These are phyloP conservation scores for Aspergillus fumigatiaffinis DNA, from an alignment of 2,329 filamentous ascomycete species.

Conservation along the genomic window DNA sequence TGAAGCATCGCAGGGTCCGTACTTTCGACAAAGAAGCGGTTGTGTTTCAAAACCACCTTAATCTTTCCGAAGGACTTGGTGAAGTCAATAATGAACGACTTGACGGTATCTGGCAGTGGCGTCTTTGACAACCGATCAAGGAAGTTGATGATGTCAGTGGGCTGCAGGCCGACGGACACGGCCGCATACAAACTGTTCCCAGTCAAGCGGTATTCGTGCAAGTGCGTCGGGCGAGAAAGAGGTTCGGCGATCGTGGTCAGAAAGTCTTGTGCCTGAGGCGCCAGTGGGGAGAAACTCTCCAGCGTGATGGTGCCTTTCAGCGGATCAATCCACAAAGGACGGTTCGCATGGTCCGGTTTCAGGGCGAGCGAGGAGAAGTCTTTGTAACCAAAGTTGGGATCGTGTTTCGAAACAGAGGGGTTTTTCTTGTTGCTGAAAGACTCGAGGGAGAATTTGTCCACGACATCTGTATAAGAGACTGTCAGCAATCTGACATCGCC, in stretches of 20 bases:
- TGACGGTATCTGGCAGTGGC: constrained; percentile 74
- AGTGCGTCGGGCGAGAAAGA: constrained; percentile 78
- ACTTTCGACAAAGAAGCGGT: constrained; percentile 90
- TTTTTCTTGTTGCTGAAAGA: constrained; percentile 48
- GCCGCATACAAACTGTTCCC: constrained; percentile 92
- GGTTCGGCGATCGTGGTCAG: constrained; percentile 95
- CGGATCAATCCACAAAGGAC: constrained; percentile 92
- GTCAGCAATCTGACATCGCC: constrained; percentile 17
- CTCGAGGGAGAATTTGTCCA: constrained; percentile 53
- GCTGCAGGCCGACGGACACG: constrained; percentile 87
- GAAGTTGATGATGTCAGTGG: constrained; percentile 83
- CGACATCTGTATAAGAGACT: constrained; percentile 34
- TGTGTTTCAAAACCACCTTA: constrained; percentile 90
- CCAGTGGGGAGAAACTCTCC: constrained; percentile 88
- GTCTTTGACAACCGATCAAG: constrained; percentile 88
- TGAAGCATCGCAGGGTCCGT: constrained; percentile 83
- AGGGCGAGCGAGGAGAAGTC: constrained; percentile 80
- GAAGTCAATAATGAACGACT: constrained; percentile 73
- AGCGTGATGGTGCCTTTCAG: constrained; percentile 81
- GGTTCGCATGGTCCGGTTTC: constrained; percentile 83
- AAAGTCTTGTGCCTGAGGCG: constrained; percentile 86
- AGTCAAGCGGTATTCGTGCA: constrained; percentile 92
- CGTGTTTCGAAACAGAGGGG: constrained; percentile 36
- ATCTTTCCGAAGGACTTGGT: constrained; percentile 93
- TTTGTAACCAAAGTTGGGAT: constrained; percentile 58